These are phyloP conservation scores for Aspergillus aculeatinus DNA, from an alignment of 2,329 filamentous ascomycete species.

Conservation along the genomic window DNA sequence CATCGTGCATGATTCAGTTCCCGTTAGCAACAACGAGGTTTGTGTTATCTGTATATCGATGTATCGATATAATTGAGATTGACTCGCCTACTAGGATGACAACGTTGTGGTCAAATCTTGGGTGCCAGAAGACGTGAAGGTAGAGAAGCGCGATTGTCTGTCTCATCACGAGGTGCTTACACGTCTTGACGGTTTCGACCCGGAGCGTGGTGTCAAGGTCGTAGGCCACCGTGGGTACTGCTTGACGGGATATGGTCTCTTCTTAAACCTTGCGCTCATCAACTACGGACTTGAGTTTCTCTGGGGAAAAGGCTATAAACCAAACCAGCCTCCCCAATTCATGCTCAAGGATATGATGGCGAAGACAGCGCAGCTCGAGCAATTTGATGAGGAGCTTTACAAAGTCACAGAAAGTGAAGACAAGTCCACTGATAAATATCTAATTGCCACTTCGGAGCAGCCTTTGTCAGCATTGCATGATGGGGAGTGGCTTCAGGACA, in stretches of 20 bases:
- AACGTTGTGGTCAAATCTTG: constrained; percentile 76
- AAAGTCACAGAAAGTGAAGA: constrained; percentile 86
- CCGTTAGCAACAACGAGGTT: constrained; percentile 77
- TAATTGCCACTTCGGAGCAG: constrained; percentile 86
- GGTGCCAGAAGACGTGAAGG: constrained; percentile 71
- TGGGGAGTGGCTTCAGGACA: constrained; percentile 84
- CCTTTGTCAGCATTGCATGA: constrained; percentile 90
- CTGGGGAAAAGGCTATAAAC: constrained; percentile 73
- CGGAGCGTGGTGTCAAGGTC: constrained; percentile 88
- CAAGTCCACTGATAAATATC: constrained; percentile 80
- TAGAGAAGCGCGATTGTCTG: constrained; percentile 74
- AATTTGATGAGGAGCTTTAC: constrained; percentile 98
- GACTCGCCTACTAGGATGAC: constrained; percentile 58
- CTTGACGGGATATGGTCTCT: constrained; percentile 82
- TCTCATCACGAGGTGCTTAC: constrained; percentile 94
- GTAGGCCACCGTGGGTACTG: constrained; percentile 95
- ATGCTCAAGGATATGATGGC: constrained; percentile 96
- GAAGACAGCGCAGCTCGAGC: constrained; percentile 94
- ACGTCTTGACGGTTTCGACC: constrained; percentile 86
- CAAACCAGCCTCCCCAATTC: constrained; percentile 85
- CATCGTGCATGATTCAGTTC: constrained; percentile 85
- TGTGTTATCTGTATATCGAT: constrained; percentile 4
- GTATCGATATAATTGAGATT: background rate
- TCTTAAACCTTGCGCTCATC: constrained; percentile 87
- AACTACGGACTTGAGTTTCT: constrained; percentile 95